Evolutionary conservation across 2,329 filamentous ascomycete genomes (phyloP), one percentile per base, ranked within the genome.

Genomic region (Orbilia brochopaga): DNA sequence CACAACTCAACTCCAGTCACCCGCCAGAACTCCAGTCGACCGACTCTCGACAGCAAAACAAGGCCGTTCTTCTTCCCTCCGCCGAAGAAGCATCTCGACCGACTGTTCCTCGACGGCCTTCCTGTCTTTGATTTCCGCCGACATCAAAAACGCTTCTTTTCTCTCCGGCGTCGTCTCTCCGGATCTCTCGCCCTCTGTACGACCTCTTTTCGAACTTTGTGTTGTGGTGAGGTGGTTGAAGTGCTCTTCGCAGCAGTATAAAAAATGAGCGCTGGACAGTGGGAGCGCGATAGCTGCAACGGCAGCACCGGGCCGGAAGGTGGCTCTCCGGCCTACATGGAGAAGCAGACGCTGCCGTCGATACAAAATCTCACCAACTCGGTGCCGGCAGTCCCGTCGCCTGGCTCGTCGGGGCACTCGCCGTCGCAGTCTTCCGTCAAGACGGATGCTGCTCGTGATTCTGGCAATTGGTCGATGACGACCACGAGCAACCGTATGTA

Each of bases 401-500:
- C 62, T 6, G 44, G 57, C 37, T 73, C 69, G n/a, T 66, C 69
- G 23, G 69, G 69, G 1, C 62, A 73, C 24, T 73, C 69, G 30
- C 69, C 69, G 30, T 67, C 69, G 11, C 69, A 73, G 55, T 73
- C 69, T 7, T 73, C 69, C 10, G 32, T 72, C 51, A 72, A 72
- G 32, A 69, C 66, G 15, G 76, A 76, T 51, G 55, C 74, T 51
- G 55, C 74, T 23, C 64, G 76, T 50, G 76, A 77, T 62, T 77
- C 76, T 11, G 76, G 76, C 24, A 77, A 77, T 69, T 77, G 76
- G 76, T 77, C 76, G 35, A 74, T 77, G 69, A 74, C 74, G 56
- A 76, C 75, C 44, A 53, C 73, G 11, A 76, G 75, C 73, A 76
- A 76, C 64, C 73, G 76, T 77, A 74, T 65, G 61, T 62, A 19